These are phyloP conservation scores for Berberis vulgaris DNA, from an alignment of 164 flowering plant genomes.

Conservation along the genomic window DNA sequence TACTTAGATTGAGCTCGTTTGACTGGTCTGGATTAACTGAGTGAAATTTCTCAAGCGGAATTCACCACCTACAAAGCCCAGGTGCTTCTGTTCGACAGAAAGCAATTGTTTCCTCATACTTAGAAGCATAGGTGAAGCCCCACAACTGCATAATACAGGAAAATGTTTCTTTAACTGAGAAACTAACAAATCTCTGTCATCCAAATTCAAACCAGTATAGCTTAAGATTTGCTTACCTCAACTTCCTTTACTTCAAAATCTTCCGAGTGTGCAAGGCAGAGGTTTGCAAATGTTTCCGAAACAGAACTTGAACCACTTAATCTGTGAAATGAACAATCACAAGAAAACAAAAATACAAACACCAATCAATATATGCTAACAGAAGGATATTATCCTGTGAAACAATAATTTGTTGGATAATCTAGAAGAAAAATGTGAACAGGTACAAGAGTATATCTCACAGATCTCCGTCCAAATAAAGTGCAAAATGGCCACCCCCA, in stretches of 20 bases:
- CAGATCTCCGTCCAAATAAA: slow-evolving; percentile 89
- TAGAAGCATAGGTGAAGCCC: slow-evolving; percentile 84
- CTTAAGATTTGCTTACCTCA: slow-evolving; percentile 46
- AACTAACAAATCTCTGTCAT: neutral
- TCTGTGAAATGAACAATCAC: slow-evolving; percentile 20
- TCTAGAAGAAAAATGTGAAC: neutral
- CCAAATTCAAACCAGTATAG: neutral
- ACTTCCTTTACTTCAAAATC: slow-evolving; percentile 89
- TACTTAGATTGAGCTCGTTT: no score
- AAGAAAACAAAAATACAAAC: slow-evolving; percentile 2
- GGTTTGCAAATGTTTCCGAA: slow-evolving; percentile 93
- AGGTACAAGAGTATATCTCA: slow-evolving; percentile 29
- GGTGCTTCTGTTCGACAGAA: slow-evolving; percentile 51
- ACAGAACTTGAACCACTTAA: slow-evolving; percentile 81
- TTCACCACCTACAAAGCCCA: slow-evolving; percentile 76
- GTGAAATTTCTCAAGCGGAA: neutral
- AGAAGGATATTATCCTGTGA: no score
- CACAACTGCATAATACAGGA: slow-evolving; percentile 52
- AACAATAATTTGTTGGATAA: no score
- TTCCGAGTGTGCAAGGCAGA: slow-evolving; percentile 70
- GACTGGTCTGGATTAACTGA: no score
- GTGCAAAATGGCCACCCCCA: slow-evolving; percentile 96
- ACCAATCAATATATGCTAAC: neutral
- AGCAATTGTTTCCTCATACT: slow-evolving; percentile 68
- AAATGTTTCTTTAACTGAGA: neutral